phyloP scores from a whole-genome alignment of 1,139 yeast genomes.

The Hemisphaericaspora xylanilytica region DNA sequence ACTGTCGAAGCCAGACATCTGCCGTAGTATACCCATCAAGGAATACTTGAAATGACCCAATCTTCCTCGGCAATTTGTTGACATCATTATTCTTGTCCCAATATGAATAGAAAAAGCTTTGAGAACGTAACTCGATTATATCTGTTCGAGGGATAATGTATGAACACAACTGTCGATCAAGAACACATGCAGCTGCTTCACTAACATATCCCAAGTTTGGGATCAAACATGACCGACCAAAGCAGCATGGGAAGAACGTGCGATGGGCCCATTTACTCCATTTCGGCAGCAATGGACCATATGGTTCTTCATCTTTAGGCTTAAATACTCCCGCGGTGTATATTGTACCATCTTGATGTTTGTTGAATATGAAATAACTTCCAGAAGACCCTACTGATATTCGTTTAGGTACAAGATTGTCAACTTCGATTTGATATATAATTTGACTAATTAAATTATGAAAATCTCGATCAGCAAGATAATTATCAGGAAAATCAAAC shows the following conservation, averaged over 20 bases:
- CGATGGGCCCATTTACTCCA: constrained; percentile 82
- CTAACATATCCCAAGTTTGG: constrained; percentile 73
- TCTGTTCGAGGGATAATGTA: constrained; percentile 68
- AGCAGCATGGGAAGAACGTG: constrained; percentile 73
- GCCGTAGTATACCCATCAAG: constrained; percentile 61
- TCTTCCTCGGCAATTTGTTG: constrained; percentile 42
- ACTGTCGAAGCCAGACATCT: constrained; percentile 50
- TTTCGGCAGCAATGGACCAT: constrained; percentile 75
- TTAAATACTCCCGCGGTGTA: constrained; percentile 60
- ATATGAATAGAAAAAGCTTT: constrained; percentile 53
- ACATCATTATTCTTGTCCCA: constrained; percentile 37
- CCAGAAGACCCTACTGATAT: constrained; percentile 72
- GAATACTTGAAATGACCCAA: constrained; percentile 70
- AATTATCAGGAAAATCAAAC: constrained; percentile 22
- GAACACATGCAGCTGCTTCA: constrained; percentile 67
- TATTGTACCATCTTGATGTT: constrained; percentile 9
- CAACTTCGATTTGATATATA: constrained; percentile 24
- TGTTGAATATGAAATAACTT: constrained; percentile 54
- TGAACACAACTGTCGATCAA: constrained; percentile 59
- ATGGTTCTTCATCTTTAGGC: constrained; percentile 81
- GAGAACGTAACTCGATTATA: constrained; percentile 51
- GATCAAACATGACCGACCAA: constrained; percentile 70
- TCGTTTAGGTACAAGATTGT: constrained; percentile 41
- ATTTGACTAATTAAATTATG: constrained; percentile 20
- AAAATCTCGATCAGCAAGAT: constrained; percentile 22